Conservation (phyloP, 257 asterid genomes). For the Gynochthodes officinalis region DNA sequence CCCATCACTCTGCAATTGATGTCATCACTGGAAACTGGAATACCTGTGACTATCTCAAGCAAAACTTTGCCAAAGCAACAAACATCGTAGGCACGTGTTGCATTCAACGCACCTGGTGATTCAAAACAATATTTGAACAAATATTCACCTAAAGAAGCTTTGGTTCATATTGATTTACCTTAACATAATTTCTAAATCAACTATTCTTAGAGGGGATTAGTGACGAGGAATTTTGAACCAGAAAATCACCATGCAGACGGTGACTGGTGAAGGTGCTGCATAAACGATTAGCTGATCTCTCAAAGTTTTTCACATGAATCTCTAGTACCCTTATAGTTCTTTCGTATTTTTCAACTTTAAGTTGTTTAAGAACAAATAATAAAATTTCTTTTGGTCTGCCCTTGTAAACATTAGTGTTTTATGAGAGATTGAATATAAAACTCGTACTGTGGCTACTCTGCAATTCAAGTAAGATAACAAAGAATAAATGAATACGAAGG, state of each 20-base stretch:
- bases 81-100: slow-evolving; percentile 9
- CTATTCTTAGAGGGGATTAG: not conserved
- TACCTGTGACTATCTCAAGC: slow-evolving; percentile 6
- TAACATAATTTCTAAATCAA: not conserved
- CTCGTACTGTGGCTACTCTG: not conserved
- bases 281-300: no score
- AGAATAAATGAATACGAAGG: not conserved
- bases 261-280: not conserved
- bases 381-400: not conserved
- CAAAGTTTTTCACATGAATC: no score
- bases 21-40: not conserved
- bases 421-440: not conserved
- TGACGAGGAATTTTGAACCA: not conserved
- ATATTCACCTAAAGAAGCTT: not conserved
- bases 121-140: not conserved
- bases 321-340: not conserved
- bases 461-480: not conserved
- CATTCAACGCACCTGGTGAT: slow-evolving; percentile 3
- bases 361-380: not conserved
- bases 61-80: slow-evolving; percentile 16
- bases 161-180: not conserved
- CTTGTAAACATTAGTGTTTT: not conserved
- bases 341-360: not conserved
- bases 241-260: not conserved
- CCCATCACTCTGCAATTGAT: slow-evolving; percentile 19